A percentile compares a stretch with the other conserved stretches of the same genome.
Conservation (phyloP, 2,329 filamentous ascomycete genomes). For the Xylariales sp. region DNA sequence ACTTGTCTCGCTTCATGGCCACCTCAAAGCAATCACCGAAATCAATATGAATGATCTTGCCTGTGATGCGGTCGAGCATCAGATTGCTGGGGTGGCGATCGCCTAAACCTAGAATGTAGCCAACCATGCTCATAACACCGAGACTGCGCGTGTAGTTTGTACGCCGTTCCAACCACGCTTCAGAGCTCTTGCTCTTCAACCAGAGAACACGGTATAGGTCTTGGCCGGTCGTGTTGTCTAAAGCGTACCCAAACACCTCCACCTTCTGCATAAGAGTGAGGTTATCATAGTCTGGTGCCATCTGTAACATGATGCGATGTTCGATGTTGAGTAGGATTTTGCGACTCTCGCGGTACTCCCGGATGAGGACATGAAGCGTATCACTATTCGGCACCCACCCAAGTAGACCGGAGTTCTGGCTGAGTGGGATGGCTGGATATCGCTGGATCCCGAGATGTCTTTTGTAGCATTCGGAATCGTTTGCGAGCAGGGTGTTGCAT, state of each 20-base stretch:
- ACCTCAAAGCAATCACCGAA: conserved; percentile 99
- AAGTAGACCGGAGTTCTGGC: conserved; percentile 93
- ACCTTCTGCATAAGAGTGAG: conserved; percentile 99
- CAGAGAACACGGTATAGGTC: conserved; percentile 97
- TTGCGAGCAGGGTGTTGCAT: conserved; percentile 92
- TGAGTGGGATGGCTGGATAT: conserved; percentile 96
- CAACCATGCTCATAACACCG: conserved; percentile 99
- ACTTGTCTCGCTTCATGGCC: conserved; percentile 99
- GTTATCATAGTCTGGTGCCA: conserved; percentile 99
- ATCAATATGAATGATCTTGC: conserved; percentile 98
- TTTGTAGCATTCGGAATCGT: conserved; percentile 97
- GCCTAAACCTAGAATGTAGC: conserved; percentile 95
- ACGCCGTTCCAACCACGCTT: conserved; percentile 95
- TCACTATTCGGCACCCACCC: conserved; percentile 99
- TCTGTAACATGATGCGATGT: conserved; percentile 99
- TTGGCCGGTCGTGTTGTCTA: conserved; percentile 99
- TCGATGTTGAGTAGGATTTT: conserved; percentile 99
- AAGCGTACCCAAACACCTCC: conserved; percentile 97
- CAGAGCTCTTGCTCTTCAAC: conserved; percentile 98
- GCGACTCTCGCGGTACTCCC: conserved; percentile 95
- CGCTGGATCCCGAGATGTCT: conserved; percentile 95
- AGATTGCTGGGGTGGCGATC: conserved; percentile 98
- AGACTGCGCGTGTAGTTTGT: conserved; percentile 99
- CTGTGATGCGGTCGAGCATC: conserved; percentile 95
- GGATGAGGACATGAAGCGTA: conserved; percentile 94